A percentile compares a stretch with the other conserved stretches of the same genome.
phyloP scores from a whole-genome alignment of 2,329 filamentous ascomycete genomes.

The Lachnellula arida region DNA sequence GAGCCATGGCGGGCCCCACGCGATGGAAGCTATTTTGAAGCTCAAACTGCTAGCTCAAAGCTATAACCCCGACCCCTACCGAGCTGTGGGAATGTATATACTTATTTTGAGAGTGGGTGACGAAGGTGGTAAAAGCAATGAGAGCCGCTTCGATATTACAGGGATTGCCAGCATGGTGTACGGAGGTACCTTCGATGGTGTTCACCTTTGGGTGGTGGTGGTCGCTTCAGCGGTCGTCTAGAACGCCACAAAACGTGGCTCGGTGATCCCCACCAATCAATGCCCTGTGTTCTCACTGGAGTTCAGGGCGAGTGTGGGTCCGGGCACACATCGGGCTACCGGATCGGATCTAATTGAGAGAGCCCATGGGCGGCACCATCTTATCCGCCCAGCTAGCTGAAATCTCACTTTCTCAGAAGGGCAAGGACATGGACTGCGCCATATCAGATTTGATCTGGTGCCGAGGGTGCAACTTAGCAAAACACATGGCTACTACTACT shows the following conservation, averaged over 20 bases:
- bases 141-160: conserved; percentile 16
- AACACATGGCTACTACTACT: neutral
- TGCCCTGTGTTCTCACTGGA: neutral
- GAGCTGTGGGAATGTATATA: conserved; percentile 19
- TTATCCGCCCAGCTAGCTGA: neutral
- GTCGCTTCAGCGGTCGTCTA: conserved; percentile 14
- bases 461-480: neutral
- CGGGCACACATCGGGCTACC: neutral
- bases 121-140: conserved; percentile 10
- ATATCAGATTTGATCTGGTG: neutral
- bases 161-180: neutral
- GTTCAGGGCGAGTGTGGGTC: neutral
- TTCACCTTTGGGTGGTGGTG: neutral
- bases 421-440: neutral
- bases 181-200: neutral
- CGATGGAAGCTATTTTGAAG: conserved; percentile 18
- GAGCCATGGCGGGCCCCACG: conserved; percentile 17
- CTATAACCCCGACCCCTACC: conserved; percentile 26
- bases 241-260: conserved; percentile 5
- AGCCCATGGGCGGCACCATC: neutral
- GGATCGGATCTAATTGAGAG: neutral
- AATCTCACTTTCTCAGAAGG: neutral
- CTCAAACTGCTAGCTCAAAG: conserved; percentile 23
- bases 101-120: conserved; percentile 14
- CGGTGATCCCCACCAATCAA: neutral